Conservation (phyloP, 495 filamentous ascomycete genomes). For the Hyaloscypha bicolor region DNA sequence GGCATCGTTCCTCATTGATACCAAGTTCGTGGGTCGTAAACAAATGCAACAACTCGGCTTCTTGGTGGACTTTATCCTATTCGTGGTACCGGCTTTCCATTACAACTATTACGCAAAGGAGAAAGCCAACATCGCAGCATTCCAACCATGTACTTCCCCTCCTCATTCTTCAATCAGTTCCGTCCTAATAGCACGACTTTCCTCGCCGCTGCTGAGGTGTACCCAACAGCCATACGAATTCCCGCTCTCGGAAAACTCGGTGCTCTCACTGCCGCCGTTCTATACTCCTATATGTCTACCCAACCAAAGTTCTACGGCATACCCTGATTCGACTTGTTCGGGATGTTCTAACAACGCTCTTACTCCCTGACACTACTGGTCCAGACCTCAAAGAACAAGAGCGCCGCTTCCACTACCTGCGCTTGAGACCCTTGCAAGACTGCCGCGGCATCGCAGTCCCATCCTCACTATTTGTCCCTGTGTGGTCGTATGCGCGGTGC, state of each 20-base stretch:
- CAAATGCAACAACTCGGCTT: constrained; percentile 92
- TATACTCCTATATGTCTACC: constrained; percentile 86
- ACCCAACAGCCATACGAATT: constrained; percentile 85
- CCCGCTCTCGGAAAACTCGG: constrained; percentile 86
- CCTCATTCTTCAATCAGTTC: constrained; percentile 96
- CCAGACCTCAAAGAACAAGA: constrained; percentile 94
- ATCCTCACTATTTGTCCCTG: too few species aligned
- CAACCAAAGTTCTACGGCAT: constrained; percentile 68
- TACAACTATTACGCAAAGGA: constrained; percentile 71
- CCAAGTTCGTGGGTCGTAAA: constrained; percentile 82
- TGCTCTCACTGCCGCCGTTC: constrained; percentile 77
- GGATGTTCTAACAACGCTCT: constrained; percentile 77
- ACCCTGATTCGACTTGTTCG: constrained; percentile 80
- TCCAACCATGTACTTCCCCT: constrained; percentile 84
- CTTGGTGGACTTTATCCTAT: constrained; percentile 82
- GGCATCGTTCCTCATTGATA: constrained; percentile 32
- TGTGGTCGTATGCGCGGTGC: too few species aligned
- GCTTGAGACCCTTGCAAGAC: constrained; percentile 27
- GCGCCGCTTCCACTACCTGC: constrained; percentile 80
- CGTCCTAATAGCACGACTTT: constrained; percentile 92
- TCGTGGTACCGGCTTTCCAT: constrained; percentile 81
- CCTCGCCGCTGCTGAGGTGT: constrained; percentile 89
- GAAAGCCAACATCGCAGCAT: constrained; percentile 65
- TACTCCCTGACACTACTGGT: constrained; percentile 90
- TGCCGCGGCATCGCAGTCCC: too few species aligned